A percentile compares a stretch with the other conserved stretches of the same genome.
phyloP scores from a whole-genome alignment of 352 stramenopile genomes.

The Globisporangium radiosum region DNA sequence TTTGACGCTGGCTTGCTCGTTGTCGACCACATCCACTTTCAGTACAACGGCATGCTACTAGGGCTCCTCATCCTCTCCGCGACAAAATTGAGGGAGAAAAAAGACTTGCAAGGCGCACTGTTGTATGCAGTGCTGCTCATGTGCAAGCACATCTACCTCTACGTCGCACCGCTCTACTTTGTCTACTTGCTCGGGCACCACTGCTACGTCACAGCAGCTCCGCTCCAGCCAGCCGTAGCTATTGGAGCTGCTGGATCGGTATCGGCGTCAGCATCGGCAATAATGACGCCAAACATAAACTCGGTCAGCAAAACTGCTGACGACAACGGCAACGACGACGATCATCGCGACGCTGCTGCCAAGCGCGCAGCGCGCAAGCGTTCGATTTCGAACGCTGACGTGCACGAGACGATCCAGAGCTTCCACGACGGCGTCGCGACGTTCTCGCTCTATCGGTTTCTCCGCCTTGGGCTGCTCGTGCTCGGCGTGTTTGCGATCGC shows the following conservation, averaged over 20 bases:
- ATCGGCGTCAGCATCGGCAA: not conserved
- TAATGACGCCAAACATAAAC: slow-evolving; percentile 1
- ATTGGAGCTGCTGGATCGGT: too few species aligned
- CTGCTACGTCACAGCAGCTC: slow-evolving; percentile 50
- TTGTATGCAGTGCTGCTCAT: slow-evolving; percentile 92
- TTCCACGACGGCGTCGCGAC: slow-evolving; percentile 43
- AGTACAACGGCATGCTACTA: slow-evolving; percentile 98
- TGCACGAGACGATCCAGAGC: slow-evolving; percentile 59
- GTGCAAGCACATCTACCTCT: slow-evolving; percentile 98
- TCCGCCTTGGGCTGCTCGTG: slow-evolving; percentile 81
- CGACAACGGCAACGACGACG: slow-evolving; percentile 2
- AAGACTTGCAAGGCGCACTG: slow-evolving; percentile 83
- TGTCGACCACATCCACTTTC: slow-evolving; percentile 99
- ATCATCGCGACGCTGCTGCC: too few species aligned
- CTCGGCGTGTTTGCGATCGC: slow-evolving; percentile 73
- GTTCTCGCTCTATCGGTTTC: slow-evolving; percentile 69
- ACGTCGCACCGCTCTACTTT: slow-evolving; percentile 94
- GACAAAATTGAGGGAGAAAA: slow-evolving; percentile 65
- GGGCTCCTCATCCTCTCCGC: slow-evolving; percentile 91
- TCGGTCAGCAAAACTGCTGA: slow-evolving; percentile 1
- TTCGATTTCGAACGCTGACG: slow-evolving; percentile 66
- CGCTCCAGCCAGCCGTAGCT: too few species aligned
- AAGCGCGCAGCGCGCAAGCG: slow-evolving; percentile 25
- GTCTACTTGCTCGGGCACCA: slow-evolving; percentile 93
- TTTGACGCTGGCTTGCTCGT: slow-evolving; percentile 93